Percentiles rank a stretch among this genome's conserved stretches.
phyloP scores from a whole-genome alignment of 1,139 yeast species.

The Hyphopichia fennica region DNA sequence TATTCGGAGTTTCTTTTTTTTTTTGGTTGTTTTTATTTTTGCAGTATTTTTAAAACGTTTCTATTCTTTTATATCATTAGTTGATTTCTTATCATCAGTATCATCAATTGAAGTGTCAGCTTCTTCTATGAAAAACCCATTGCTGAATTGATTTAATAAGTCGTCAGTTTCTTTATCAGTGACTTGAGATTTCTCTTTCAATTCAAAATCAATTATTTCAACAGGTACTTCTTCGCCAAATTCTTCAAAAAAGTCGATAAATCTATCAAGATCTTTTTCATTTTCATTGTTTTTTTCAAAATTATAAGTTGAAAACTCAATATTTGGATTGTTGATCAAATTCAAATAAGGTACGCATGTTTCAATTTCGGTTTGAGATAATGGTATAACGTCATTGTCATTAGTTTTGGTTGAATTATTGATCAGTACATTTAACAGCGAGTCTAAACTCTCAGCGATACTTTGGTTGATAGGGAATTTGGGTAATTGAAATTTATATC shows the following conservation, averaged over 20 bases:
- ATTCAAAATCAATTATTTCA: slow-evolving; percentile 10
- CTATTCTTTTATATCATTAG: neutral
- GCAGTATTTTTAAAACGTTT: neutral
- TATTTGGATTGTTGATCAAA: slow-evolving; percentile 41
- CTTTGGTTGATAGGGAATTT: neutral
- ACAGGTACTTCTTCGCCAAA: slow-evolving; percentile 17
- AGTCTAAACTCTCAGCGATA: neutral
- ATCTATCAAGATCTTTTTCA: slow-evolving; percentile 9
- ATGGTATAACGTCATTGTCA: slow-evolving; percentile 30
- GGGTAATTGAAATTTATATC: slow-evolving; percentile 49
- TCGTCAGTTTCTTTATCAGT: slow-evolving; percentile 4
- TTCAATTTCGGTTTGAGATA: slow-evolving; percentile 65
- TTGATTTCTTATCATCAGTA: neutral
- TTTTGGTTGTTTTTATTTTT: neutral
- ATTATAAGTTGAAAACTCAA: slow-evolving; percentile 32
- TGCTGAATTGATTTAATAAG: slow-evolving; percentile 1
- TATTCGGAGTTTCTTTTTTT: too few relatives aligned
- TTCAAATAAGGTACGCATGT: slow-evolving; percentile 59
- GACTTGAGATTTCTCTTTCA: neutral
- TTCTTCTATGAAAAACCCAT: slow-evolving; percentile 1
- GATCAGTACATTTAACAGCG: neutral
- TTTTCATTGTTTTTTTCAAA: slow-evolving; percentile 10
- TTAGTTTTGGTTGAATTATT: neutral
- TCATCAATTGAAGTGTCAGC: neutral
- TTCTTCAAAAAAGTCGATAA: slow-evolving; percentile 8